Base-by-base conservation (phyloP, 2,329 filamentous ascomycete species). In the Fusarium miscanthi region DNA sequence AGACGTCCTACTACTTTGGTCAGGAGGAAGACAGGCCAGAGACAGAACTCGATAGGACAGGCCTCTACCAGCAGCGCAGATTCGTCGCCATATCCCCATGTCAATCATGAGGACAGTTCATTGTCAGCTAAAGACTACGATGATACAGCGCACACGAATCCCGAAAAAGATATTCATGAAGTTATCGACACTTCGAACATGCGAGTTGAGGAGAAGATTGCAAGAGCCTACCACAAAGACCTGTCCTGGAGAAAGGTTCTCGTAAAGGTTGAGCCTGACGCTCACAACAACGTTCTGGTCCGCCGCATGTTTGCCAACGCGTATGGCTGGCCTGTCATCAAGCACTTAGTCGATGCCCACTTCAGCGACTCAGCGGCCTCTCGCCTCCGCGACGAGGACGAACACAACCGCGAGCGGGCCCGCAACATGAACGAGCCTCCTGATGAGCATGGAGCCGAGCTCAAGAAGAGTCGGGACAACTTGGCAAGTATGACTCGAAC, bases 261-360 rank as follows among this genome's bases (percentile, higher is more conserved):
- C 8, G 96, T 99, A 19, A 93, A 96, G 59, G 87, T 99, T 5
- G 95, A 99, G 80, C 96, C 96, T 0, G 96, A 99, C 82, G 96
- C 96, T 1, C 96, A 99, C 84, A 99, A 99, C 82, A 99, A 99
- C 81, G 97, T 99, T 74, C 92, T 98, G 67, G 96, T 99, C 30
- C 92, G 96, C 21, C 92, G 96, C 62, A 97, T 94, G 91, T 99
- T 99, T 80, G 92, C 94, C 63, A 99, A 99, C 78, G 96, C 96
- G 1, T 97, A 97, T 77, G 96, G 96, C 5, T 99, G 96, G 96
- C 96, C 96, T 1, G 96, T 99, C 2, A 86, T 98, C 54, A 95
- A 98, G 82, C 96, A 99, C 82, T 84, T 98, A 25, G 95, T 96
- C 58, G 95, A 98, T 77, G 94, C 94, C 0, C 96, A 99, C 82